Percentiles rank a stretch among this genome's conserved stretches.
Conservation (phyloP, 352 stramenopile genomes). For the Phytophthora litchii region DNA sequence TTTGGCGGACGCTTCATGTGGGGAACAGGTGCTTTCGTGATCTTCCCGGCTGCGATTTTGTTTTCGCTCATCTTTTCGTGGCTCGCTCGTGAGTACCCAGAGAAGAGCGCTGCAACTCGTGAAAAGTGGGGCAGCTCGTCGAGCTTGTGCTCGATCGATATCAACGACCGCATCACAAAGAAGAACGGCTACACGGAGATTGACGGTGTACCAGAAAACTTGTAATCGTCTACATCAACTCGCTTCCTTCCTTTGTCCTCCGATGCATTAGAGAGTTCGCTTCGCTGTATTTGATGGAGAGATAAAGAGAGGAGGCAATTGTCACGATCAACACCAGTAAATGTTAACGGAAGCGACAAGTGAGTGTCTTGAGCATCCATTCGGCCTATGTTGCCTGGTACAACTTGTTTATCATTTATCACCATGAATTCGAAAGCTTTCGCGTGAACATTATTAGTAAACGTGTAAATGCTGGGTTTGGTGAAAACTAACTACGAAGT, state of each 20-base stretch:
- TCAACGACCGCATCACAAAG: constrained; percentile 36
- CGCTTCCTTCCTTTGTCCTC: constrained; percentile 9
- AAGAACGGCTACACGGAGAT: constrained; percentile 34
- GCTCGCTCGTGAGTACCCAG: constrained; percentile 42
- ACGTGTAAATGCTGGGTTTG: no score
- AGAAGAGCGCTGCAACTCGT: constrained; percentile 32
- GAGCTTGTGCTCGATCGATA: constrained; percentile 38
- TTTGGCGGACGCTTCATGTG: constrained; percentile 68
- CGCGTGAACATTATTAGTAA: no score
- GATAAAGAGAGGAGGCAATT: background rate
- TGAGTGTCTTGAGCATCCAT: background rate
- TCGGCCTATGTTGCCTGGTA: constrained; percentile 52
- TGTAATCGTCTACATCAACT: constrained; percentile 17
- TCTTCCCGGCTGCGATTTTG: constrained; percentile 55
- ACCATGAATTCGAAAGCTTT: no score
- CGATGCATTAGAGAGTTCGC: constrained; percentile 9
- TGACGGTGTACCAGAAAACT: constrained; percentile 17
- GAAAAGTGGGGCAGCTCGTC: constrained; percentile 39
- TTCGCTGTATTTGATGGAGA: background rate
- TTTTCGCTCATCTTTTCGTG: constrained; percentile 54
- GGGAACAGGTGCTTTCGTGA: constrained; percentile 50
- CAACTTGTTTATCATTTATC: background rate
- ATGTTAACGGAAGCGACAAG: constrained; percentile 7
- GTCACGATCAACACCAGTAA: constrained; percentile 3
- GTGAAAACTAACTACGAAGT: no score